Conservation (phyloP, 768 basidiomycete genomes). For the Rhodotorula babjevae region DNA sequence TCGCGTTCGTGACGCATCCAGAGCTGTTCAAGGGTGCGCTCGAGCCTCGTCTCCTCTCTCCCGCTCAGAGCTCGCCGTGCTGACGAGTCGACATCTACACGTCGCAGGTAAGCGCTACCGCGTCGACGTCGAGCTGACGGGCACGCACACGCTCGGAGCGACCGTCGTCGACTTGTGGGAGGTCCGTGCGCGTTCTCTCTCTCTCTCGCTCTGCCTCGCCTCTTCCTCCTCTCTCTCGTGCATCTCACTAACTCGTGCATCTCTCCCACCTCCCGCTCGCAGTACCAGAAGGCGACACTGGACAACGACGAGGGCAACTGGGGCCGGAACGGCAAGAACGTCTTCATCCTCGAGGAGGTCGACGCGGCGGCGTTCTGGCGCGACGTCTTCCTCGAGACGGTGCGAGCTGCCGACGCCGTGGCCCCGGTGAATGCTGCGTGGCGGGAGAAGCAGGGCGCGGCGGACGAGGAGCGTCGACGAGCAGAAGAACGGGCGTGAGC, state of each 20-base stretch:
- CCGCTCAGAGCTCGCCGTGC: no score
- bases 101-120: conserved; percentile 55
- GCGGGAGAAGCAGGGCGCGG: neutral
- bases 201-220: no score
- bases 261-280: no score
- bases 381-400: conserved; percentile 54
- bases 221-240: no score
- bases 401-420: conserved; percentile 46
- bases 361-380: conserved; percentile 55
- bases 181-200: neutral
- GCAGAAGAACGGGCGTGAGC: no score
- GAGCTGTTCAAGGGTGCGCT: conserved; percentile 55
- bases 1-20: conserved; percentile 67
- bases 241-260: no score
- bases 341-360: conserved; percentile 62
- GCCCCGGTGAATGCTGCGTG: conserved; percentile 16
- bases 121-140: conserved; percentile 77
- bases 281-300: conserved; percentile 55
- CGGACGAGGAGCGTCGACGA: no score
- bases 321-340: conserved; percentile 71
- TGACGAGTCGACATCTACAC: neutral
- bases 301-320: conserved; percentile 51
- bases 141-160: conserved; percentile 64
- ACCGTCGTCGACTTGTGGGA: conserved; percentile 75
- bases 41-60: no score